Percentiles rank a stretch among this genome's conserved stretches.
Evolutionary conservation across 2,329 filamentous ascomycete species (phyloP).

Genomic region (Penicillium glabrum): DNA sequence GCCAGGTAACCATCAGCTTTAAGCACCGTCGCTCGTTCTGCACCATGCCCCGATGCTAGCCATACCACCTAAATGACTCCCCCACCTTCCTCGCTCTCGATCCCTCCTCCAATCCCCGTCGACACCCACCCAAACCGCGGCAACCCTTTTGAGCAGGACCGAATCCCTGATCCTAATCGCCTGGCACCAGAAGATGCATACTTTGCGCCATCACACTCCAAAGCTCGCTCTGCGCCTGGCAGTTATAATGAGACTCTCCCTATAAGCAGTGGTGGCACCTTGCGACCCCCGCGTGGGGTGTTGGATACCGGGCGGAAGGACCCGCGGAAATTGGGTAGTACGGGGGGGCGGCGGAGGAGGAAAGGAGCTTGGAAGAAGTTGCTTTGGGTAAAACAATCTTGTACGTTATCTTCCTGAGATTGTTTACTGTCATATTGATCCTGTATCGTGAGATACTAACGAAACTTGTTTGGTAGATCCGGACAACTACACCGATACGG

Average conservation of each 20-base stretch:
- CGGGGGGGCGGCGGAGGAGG: conserved; percentile 66
- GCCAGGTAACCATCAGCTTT: not conserved
- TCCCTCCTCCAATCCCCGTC: conserved; percentile 47
- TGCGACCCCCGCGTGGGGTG: conserved; percentile 42
- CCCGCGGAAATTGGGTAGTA: conserved; percentile 54
- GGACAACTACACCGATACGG: conserved; percentile 98
- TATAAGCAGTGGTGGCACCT: conserved; percentile 42
- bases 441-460: not conserved
- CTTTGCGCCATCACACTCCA: conserved; percentile 61
- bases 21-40: not conserved
- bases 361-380: conserved; percentile 89
- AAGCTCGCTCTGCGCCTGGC: conserved; percentile 43
- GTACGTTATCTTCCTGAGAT: conserved; percentile 49
- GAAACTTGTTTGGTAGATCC: conserved; percentile 59
- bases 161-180: conserved; percentile 61
- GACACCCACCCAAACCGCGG: conserved; percentile 48
- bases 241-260: conserved; percentile 38
- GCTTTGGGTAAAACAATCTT: conserved; percentile 96
- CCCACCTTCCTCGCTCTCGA: conserved; percentile 34
- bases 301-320: conserved; percentile 38
- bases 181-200: conserved; percentile 86
- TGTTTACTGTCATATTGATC: not conserved
- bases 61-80: conserved; percentile 33
- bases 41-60: conserved; percentile 31
- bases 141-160: conserved; percentile 35